Base-by-base conservation (phyloP, 225 moss, liverwort and hornwort species). In the Marchantia paleacea region DNA sequence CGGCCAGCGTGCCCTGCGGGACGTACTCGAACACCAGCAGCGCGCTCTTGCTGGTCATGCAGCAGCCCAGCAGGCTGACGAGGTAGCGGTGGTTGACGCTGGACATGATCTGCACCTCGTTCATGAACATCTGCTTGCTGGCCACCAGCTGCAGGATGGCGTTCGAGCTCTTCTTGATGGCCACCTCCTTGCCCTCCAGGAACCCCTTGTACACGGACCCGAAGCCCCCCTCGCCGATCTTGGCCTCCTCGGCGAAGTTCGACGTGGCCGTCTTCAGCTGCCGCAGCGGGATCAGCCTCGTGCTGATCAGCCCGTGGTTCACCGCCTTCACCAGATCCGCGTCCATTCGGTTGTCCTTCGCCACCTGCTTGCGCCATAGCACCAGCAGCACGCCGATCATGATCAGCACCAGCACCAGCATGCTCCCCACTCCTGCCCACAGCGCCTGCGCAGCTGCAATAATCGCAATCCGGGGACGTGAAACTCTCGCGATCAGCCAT, bases 1-100 rank as follows among this genome's bases (percentile, higher is more conserved):
- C 83, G 55, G 53, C 50, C 19, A 83, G 74, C 0, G 79, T 83
- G 7, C 83, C 83, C 18, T 75, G 61, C 15, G 83, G 14, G n/a
- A 83, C 48, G 31, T 64, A 83, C 74, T 83, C 83, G 79, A 78
- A 83, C 22, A 83, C 83, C 20, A 83, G 75, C 47, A 83, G 26
- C 8, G 83, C 78, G 52, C 48, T 62, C 51, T 47, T 52, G 25
- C 22, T 53, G 3, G 72, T 72, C 73, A 83, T 55, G 29, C 83
- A 83, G 67, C 83, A 83, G 31, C 83, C 83, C 52, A 83, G n/a
- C 47, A 83, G 79, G 51, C 72, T 79, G 20, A 83, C 83, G 47
- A 83, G 83, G 65, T 75, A 74, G 11, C 63, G 79, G 48, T 83
- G 73, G 55, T 79, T 83, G 73, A 83, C 83, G 52, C 49, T 39